Conservation (phyloP, 2,329 filamentous ascomycete genomes). For the Curvularia spicifera region DNA sequence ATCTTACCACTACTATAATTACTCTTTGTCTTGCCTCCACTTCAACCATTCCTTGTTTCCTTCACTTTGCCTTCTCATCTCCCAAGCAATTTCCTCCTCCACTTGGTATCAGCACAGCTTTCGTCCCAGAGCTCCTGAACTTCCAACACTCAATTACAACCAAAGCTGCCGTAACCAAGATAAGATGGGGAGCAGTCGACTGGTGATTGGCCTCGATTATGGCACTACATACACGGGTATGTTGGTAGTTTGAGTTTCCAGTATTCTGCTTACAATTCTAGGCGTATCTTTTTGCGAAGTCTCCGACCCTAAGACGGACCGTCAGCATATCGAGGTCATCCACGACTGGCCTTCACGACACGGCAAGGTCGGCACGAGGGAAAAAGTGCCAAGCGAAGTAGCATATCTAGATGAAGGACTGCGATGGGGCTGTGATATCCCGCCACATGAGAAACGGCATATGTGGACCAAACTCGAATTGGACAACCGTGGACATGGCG, state of each 20-base stretch:
- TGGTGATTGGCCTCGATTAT: constrained; percentile 28
- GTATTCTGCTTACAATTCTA: constrained; percentile 5
- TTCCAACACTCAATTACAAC: neutral
- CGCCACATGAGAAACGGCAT: constrained; percentile 29
- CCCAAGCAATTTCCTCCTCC: neutral
- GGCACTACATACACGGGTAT: constrained; percentile 35
- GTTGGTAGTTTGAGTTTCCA: neutral
- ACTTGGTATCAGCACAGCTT: neutral
- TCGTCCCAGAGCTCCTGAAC: neutral
- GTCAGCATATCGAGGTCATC: constrained; percentile 31
- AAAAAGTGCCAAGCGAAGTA: constrained; percentile 40
- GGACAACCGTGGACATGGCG: constrained; percentile 22
- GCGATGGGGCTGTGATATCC: constrained; percentile 18
- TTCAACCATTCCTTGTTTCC: no score
- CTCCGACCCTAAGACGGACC: constrained; percentile 11
- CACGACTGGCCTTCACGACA: constrained; percentile 35
- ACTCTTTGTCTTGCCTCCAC: no score
- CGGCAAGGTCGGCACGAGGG: constrained; percentile 33
- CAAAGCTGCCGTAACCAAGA: neutral
- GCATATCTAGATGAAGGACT: constrained; percentile 16
- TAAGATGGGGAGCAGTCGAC: constrained; percentile 6
- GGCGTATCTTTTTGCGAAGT: constrained; percentile 44
- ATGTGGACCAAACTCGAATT: constrained; percentile 46
- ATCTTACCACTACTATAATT: neutral
- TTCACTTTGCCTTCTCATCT: neutral